Base-by-base conservation (phyloP, 2,329 filamentous ascomycete species). In the Fusarium sp. region DNA sequence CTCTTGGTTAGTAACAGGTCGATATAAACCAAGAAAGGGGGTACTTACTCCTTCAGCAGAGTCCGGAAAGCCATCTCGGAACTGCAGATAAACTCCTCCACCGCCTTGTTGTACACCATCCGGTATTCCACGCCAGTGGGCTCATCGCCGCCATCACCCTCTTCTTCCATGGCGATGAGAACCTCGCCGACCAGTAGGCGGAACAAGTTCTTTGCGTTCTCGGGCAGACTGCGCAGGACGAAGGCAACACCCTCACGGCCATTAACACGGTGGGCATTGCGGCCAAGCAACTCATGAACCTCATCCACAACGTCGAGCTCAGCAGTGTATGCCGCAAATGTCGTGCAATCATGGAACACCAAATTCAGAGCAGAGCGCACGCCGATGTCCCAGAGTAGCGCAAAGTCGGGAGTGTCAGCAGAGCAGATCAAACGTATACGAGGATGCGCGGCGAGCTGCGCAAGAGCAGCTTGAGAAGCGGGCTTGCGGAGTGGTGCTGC, bases 41-140 rank as follows among this genome's bases (percentile, higher is more conserved):
- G 10, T 20, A 84, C 90, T 72, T 83, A 96, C 89, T 99, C 96
- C 84, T 98, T 98, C 72, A 99, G 84, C 80, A 99, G 82, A 29
- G 95, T 98, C 70, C 96, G 89, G 85, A 98, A 98, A 71, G 94
- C 95, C 89, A 98, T 95, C 84, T 98, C 96, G 69, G 93, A 98
- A 77, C 94, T 96, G 82, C 96, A 98, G 59, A 99, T 96, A 82
- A 99, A 98, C 80, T 98, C 95, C 83, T 98, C 95, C 6, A 96
- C 93, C 3, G 96, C 95, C 85, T 98, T 98, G 81, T 97, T 95
- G 80, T 98, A 99, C 73, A 99, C 83, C 76, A 94, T 92, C 24
- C 94, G 89, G 81, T 98, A 98, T 84, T 98, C 96, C 18, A 99
- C 91, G 0, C 93, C 95, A 3, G 90, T 87, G 37, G 89, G 88